A percentile compares a stretch with the other conserved stretches of the same genome.
Conservation (phyloP, 495 filamentous ascomycete genomes). For the Cercophora samala region DNA sequence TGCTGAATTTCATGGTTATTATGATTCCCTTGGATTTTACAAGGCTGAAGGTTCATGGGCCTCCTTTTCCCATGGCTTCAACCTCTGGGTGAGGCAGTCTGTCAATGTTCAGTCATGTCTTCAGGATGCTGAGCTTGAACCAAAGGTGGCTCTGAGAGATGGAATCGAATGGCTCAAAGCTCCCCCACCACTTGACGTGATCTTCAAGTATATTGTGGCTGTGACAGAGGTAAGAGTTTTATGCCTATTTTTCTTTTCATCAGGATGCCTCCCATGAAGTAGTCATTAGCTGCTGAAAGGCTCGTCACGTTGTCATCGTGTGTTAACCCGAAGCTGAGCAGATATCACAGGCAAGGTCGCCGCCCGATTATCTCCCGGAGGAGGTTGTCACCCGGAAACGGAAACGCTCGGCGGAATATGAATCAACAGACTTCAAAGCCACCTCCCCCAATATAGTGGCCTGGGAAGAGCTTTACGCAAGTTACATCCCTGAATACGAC, state of each 20-base stretch:
- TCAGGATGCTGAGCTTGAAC: background rate
- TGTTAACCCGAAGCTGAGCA: background rate
- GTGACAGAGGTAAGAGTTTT: background rate
- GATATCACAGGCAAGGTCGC: background rate
- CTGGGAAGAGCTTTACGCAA: background rate
- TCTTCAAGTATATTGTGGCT: background rate
- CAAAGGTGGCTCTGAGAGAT: background rate
- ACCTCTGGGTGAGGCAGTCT: background rate
- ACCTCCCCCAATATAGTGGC: background rate
- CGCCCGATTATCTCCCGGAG: background rate
- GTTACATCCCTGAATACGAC: background rate
- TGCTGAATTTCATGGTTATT: too few relatives aligned
- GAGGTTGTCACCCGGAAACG: background rate
- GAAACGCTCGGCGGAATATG: background rate
- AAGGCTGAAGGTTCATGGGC: background rate
- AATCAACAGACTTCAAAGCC: too few relatives aligned
- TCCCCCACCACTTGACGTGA: background rate
- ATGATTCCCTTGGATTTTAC: background rate
- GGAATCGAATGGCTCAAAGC: background rate
- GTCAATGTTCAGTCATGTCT: background rate
- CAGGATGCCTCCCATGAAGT: background rate
- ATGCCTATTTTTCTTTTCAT: background rate
- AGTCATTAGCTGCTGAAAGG: background rate
- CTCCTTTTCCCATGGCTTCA: background rate
- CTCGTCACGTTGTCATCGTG: background rate